Evolutionary conservation across 257 asterid species (phyloP), one percentile per base, ranked within the genome.

Genomic region (Ophiorrhiza pumila): DNA sequence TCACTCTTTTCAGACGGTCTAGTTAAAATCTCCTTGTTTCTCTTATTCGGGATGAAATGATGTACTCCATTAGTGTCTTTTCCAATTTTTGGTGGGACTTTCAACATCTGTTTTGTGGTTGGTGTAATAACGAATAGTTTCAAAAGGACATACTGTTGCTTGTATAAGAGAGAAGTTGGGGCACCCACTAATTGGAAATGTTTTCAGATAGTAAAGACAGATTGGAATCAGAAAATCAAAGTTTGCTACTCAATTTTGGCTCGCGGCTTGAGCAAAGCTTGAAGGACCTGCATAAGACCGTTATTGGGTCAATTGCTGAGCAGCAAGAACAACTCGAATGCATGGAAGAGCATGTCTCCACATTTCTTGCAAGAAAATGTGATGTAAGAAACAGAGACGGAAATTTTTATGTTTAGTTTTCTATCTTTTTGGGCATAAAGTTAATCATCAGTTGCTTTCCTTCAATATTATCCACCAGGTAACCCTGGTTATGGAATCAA

Each of bases 161-260:
- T 10, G 17, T 47, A 18, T 4, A 7, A 67, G 43, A 59, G 1
- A 15, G 8, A 5, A 13, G 45, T 18, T 35, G 14, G 25, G 25
- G 18, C 27, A 14, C 74, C 63, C 68, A 53, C 68, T 71, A 71
- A 70, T 52, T 15, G n/a, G 78, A 7, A 76, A 37, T 47, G 57
- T 35, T 73, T 79, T 76, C 93, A 91, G 97, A 88, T 81, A 78
- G 81, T 47, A 91, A 91, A 82, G 90, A 88, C 73, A 86, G 81
- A 72, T n/a, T 91, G 76, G 96, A 89, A 76, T 80, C 75, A 67
- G 85, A 86, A 23, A 91, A 91, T 78, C 96, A 80, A 75, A 80
- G 71, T 77, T 72, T 87, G 75, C 90, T 91, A 31, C 82, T 67
- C 55, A 69, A 77, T 53, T 89, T 91, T 78, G 96, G 90, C 70